phyloP scores from a whole-genome alignment of 2,329 filamentous ascomycete species.

The Calonectria fujianensis region DNA sequence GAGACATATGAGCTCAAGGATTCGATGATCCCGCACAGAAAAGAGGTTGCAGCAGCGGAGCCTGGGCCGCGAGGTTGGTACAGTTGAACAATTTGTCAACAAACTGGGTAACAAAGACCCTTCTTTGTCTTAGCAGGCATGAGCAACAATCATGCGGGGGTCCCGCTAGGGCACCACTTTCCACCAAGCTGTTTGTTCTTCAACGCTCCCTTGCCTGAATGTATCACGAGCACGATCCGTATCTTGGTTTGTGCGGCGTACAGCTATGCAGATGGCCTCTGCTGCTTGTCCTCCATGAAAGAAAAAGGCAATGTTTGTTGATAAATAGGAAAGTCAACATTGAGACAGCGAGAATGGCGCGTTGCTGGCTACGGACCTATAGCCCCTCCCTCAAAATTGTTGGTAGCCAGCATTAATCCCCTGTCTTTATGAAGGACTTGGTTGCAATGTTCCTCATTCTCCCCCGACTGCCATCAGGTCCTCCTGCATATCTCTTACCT shows the following conservation, averaged over 20 bases:
- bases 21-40: conserved; percentile 89
- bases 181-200: conserved; percentile 23
- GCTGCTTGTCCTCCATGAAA: not conserved
- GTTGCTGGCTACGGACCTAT: not conserved
- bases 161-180: conserved; percentile 3
- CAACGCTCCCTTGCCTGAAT: not conserved
- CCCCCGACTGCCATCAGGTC: not conserved
- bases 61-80: conserved; percentile 80
- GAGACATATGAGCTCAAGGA: conserved; percentile 84
- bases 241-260: conserved; percentile 11
- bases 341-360: not conserved
- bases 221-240: conserved; percentile 2
- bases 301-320: not conserved
- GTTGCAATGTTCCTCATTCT: not conserved
- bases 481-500: not conserved
- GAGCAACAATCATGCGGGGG: not conserved
- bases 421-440: not conserved
- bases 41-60: conserved; percentile 72
- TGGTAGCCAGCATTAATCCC: not conserved
- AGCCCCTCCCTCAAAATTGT: not conserved
- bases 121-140: conserved; percentile 3
- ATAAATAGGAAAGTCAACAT: conserved; percentile 5
- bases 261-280: not conserved
- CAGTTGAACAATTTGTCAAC: conserved; percentile 63
- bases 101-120: not conserved